Evolutionary conservation across 192 early-diverging fungal genomes (phyloP), one percentile per base, ranked within the genome.

Genomic region (Gamsiella multidivaricata): DNA sequence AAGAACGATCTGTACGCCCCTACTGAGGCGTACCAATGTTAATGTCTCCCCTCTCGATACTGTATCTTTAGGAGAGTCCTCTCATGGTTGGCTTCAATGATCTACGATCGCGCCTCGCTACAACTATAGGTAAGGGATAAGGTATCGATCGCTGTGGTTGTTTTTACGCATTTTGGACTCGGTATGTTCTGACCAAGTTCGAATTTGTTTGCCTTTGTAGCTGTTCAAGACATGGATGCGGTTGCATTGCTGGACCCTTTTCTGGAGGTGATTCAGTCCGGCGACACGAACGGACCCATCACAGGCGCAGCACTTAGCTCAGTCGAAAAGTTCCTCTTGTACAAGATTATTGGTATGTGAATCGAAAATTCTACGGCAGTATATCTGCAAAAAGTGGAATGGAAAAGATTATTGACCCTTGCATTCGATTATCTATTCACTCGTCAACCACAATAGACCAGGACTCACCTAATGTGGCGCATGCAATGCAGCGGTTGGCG

Each of bases 241-340:
- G 65, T 90, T 6, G 60, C 83, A 14, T 80, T 99, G n/a, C 74
- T 99, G 5, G 88, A 91, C 12, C 97, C 97, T 3, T 99, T 97
- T 73, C 80, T 99, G n/a, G 87, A 93, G 32, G 95, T 99, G 9
- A 94, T 99, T 52, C 85, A 90, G 49, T 94, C 94, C 51, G 92
- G 95, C 6, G 93, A 98, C 70, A 98, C 96, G 1, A 96, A 95
- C 28, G 97, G 96, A 17, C 92, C 94, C 31, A 98, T 99, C 49
- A 96, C 96, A 6, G 92, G 94, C 18, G 89, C 94, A 23, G 95
- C 96, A n/a, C 84, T 99, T 18, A 88, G 84, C 32, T 93, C 91
- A 56, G 87, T 99, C 34, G 94, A 98, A 81, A 93, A 94, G 67
- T 96, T 99, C 56, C 85, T 98, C 45, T 86, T 85, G 54, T 93